Base-by-base conservation (phyloP, 179 eudicot genomes). In the Silene coronaria region DNA sequence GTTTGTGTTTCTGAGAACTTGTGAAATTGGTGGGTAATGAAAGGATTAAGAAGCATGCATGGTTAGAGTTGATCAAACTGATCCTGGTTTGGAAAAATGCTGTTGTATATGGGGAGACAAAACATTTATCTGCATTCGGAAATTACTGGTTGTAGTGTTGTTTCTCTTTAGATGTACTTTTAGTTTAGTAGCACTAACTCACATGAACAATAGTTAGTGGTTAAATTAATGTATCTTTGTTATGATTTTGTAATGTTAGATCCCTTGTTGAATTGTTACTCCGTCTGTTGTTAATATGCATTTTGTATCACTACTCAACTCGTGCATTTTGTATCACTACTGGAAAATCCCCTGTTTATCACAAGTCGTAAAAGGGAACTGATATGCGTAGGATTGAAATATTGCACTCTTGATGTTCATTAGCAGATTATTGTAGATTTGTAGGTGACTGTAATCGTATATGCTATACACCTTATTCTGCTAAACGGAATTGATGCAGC, bases 171-270 rank as follows among this genome's bases (percentile, higher is more conserved):
- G 60, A 48, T 48, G 32, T 70, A 70, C 70, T 30, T 45, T 19
- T 73, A 14, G 21, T 13, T 51, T 51, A 75, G 65, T 80, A 67
- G 83, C 34, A 70, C 76, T 81, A 63, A 81, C 71, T 77, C 36
- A 69, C 57, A 61, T 68, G 61, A 74, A 59, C 77, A 38, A 45
- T 16, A 65, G 74, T 45, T 72, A 51, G 19, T 13, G 16, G 16
- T 59, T 73, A 38, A 38, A 32, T 53, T 67, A 11, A 73, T 77
- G 67, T 38, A 38, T 68, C 30, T 68, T 48, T 66, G 70, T 60
- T 76, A 51, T 73, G 66, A 36, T 30, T 77, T 53, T 73, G 84
- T 81, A 77, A 77, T 70, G 2, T 74, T 73, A 73, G 36, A 11
- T 19, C 51, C 30, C 9, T 53, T 64, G 48, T 63, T 58, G 3